Conservation (phyloP, 805 yeast genomes). For the Monosporozyma yasuniensis region DNA sequence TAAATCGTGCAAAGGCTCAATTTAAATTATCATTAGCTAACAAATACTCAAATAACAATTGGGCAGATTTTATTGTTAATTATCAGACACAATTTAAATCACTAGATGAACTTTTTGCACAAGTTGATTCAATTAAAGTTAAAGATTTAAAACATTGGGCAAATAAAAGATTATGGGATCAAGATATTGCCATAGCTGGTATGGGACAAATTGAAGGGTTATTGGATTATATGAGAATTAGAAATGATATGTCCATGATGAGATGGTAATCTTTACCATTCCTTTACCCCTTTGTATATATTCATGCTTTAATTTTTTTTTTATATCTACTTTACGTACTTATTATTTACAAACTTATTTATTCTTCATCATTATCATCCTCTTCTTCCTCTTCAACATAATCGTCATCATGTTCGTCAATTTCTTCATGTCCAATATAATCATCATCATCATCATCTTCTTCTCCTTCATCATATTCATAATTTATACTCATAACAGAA, state of each 20-base stretch:
- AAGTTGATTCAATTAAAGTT: conserved; percentile 55
- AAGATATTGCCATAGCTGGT: conserved; percentile 74
- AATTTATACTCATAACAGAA: conserved; percentile 23
- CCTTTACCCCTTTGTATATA: background rate
- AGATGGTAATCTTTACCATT: conserved; percentile 45
- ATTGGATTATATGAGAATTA: conserved; percentile 75
- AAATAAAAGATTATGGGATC: conserved; percentile 67
- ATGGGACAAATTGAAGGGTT: conserved; percentile 80
- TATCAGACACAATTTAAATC: conserved; percentile 48
- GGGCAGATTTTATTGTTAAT: conserved; percentile 37
- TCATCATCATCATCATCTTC: conserved; percentile 11
- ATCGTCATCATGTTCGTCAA: conserved; percentile 17
- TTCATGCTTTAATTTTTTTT: background rate
- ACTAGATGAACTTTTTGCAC: conserved; percentile 32
- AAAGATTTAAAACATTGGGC: conserved; percentile 67
- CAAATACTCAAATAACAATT: background rate
- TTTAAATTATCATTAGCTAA: conserved; percentile 53
- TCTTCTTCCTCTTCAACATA: conserved; percentile 10
- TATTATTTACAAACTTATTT: conserved; percentile 4
- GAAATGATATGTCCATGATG: conserved; percentile 85
- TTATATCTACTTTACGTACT: conserved; percentile 4
- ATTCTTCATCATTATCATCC: conserved; percentile 10
- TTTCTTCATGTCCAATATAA: conserved; percentile 15
- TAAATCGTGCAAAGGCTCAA: conserved; percentile 65
- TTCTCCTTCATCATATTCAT: conserved; percentile 28